A percentile compares a stretch with the other conserved stretches of the same genome.
phyloP scores from a whole-genome alignment of 176 grass and related monocot species.

The Aegilops longissima region DNA sequence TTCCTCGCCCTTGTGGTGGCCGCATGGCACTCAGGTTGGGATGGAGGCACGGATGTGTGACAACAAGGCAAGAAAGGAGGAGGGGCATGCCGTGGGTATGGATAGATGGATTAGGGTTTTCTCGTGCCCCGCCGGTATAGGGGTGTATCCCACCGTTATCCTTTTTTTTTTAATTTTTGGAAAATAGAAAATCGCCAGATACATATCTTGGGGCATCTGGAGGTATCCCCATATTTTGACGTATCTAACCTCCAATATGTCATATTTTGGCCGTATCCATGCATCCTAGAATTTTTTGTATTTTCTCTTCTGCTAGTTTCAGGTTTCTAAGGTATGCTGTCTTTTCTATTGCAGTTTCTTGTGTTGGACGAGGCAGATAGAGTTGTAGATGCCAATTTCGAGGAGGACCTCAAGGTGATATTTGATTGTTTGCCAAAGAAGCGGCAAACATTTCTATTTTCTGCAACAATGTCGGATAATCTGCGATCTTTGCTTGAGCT shows the following conservation, averaged over 20 bases:
- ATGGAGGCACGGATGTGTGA: neutral
- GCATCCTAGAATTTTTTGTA: neutral
- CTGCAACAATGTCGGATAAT: constrained; percentile 92
- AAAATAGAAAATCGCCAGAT: neutral
- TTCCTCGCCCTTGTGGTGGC: neutral
- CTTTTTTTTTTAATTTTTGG: neutral
- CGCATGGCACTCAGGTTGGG: neutral
- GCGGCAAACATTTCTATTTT: constrained; percentile 89
- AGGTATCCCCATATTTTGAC: neutral
- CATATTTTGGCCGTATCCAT: no score
- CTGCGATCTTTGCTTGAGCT: constrained; percentile 75
- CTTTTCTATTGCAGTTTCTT: constrained; percentile 69
- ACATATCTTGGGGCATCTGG: neutral
- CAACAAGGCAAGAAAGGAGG: neutral
- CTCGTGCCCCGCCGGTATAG: neutral
- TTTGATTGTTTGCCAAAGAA: constrained; percentile 78
- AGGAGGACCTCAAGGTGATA: constrained; percentile 84
- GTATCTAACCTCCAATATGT: no score
- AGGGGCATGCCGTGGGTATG: neutral
- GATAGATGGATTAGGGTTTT: neutral
- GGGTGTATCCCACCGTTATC: neutral
- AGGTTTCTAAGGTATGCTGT: neutral
- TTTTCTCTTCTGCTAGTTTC: neutral
- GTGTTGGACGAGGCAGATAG: constrained; percentile 96
- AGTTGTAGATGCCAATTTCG: constrained; percentile 84